A percentile compares a stretch with the other conserved stretches of the same genome.
phyloP scores from a whole-genome alignment of 1,139 yeast genomes.

The Kazachstania sp. region DNA sequence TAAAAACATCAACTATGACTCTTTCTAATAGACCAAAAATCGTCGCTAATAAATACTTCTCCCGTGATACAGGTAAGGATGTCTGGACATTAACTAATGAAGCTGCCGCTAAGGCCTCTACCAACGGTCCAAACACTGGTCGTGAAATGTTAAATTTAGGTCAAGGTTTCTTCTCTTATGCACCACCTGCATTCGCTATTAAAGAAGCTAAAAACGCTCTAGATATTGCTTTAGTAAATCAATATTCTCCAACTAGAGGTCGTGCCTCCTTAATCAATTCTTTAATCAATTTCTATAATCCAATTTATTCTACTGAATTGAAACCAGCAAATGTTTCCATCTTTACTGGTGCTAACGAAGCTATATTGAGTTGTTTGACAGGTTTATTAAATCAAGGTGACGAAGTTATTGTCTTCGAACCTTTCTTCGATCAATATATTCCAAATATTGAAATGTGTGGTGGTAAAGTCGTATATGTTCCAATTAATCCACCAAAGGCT shows the following conservation, averaged over 20 bases:
- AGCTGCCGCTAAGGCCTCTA: slow-evolving; percentile 76
- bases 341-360: slow-evolving; percentile 97
- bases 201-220: slow-evolving; percentile 75
- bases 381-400: slow-evolving; percentile 84
- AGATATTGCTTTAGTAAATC: slow-evolving; percentile 65
- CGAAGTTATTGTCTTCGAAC: slow-evolving; percentile 95
- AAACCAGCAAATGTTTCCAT: slow-evolving; percentile 43
- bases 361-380: slow-evolving; percentile 74
- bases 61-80: slow-evolving; percentile 53
- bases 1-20: slow-evolving; percentile 7
- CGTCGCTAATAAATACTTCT: slow-evolving; percentile 50
- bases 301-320: slow-evolving; percentile 49
- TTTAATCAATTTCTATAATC: slow-evolving; percentile 61
- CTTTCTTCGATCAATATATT: slow-evolving; percentile 93
- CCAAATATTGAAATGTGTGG: slow-evolving; percentile 91
- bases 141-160: slow-evolving; percentile 80
- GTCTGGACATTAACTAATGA: slow-evolving; percentile 94
- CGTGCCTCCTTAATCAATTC: slow-evolving; percentile 66
- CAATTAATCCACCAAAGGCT: slow-evolving; percentile 74
- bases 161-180: slow-evolving; percentile 92
- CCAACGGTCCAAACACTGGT: slow-evolving; percentile 44
- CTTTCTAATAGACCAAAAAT: slow-evolving; percentile 12
- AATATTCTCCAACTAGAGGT: slow-evolving; percentile 88
- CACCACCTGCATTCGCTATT: slow-evolving; percentile 86
- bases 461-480: slow-evolving; percentile 79